phyloP scores from a whole-genome alignment of 148 eudicot species.

The Nepenthes gracilis region DNA sequence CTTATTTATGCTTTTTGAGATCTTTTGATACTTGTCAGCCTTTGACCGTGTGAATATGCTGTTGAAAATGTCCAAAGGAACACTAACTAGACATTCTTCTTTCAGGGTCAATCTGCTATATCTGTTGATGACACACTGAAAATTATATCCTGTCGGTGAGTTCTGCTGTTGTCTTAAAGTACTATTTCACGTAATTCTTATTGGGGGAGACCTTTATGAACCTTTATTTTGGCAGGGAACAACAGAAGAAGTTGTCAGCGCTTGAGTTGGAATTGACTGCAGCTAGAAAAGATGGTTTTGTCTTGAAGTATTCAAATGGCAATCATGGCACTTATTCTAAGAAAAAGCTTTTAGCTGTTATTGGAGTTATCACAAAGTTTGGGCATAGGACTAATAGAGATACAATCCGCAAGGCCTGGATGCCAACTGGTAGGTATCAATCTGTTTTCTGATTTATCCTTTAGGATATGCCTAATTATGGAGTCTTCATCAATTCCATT shows the following conservation, averaged over 20 bases:
- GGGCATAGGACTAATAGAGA: conserved; percentile 72
- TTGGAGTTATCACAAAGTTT: conserved; percentile 62
- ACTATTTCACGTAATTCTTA: not conserved
- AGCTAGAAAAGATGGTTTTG: conserved; percentile 65
- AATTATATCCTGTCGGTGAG: conserved; percentile 63
- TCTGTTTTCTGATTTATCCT: not conserved
- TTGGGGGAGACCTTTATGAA: conserved; percentile 1
- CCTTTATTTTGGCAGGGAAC: conserved; percentile 41
- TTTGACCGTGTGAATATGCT: too few species aligned
- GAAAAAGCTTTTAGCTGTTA: conserved; percentile 64
- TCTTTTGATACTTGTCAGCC: too few species aligned
- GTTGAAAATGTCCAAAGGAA: too few species aligned
- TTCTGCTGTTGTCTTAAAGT: not conserved
- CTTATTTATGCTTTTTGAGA: too few species aligned
- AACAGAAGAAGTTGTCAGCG: conserved; percentile 59
- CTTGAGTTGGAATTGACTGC: conserved; percentile 74
- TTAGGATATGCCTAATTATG: not conserved
- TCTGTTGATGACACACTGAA: conserved; percentile 78
- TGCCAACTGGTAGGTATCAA: conserved; percentile 51
- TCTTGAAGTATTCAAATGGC: conserved; percentile 33
- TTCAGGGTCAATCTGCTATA: conserved; percentile 54
- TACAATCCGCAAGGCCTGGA: conserved; percentile 90
- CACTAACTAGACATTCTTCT: too few species aligned
- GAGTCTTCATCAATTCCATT: conserved; percentile 1
- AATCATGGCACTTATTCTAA: conserved; percentile 22